Percentiles rank a stretch among this genome's conserved stretches.
Conservation (phyloP, 148 eudicot species). For the Chenopodium album region DNA sequence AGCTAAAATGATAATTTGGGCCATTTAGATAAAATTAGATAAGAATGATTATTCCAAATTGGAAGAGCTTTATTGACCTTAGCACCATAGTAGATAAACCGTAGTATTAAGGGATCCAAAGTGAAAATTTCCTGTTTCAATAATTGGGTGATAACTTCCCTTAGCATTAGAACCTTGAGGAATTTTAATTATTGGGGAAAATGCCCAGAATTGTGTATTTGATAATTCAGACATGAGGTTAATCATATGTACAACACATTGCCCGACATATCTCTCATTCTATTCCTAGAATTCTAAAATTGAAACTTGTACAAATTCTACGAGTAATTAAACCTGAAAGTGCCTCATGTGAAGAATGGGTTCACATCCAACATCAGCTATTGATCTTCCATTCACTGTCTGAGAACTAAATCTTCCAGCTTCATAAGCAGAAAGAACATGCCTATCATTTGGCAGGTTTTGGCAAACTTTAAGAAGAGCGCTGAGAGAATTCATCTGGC, state of each 20-base stretch:
- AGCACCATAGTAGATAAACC: too few species aligned
- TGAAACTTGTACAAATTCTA: not conserved
- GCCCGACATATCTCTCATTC: not conserved
- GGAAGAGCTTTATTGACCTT: too few species aligned
- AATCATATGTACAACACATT: constrained; percentile 15
- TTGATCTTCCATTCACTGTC: constrained; percentile 67
- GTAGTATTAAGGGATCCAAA: too few species aligned
- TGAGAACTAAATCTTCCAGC: constrained; percentile 70
- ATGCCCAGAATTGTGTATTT: too few species aligned
- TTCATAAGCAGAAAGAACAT: constrained; percentile 60
- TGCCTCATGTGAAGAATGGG: constrained; percentile 96
- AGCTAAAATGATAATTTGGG: too few species aligned
- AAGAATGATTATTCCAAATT: too few species aligned
- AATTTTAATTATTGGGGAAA: too few species aligned
- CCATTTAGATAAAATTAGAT: too few species aligned
- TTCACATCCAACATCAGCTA: constrained; percentile 97
- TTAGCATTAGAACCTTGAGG: too few species aligned
- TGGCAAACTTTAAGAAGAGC: constrained; percentile 73
- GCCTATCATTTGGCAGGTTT: constrained; percentile 52
- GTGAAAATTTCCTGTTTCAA: too few species aligned
- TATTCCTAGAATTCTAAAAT: not conserved
- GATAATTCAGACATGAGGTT: not conserved
- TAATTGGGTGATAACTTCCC: too few species aligned
- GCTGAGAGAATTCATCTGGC: constrained; percentile 88
- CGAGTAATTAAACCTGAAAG: constrained; percentile 57